Base-by-base conservation (phyloP, 441 rosid genomes). In the Eutrema salsugineum region DNA sequence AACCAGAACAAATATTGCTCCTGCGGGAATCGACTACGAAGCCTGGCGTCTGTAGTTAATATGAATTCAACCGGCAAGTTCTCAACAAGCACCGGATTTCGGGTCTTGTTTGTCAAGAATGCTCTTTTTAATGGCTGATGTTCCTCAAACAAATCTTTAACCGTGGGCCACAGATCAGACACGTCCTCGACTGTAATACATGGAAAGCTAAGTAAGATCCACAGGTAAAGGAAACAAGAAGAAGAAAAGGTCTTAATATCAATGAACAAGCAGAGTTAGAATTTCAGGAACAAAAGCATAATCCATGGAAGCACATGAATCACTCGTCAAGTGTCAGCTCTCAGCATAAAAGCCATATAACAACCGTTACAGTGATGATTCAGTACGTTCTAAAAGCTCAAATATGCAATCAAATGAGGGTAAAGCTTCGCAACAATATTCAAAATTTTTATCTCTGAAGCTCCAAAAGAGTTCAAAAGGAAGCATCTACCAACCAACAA, bases 11-110 rank as follows among this genome's bases (percentile, higher is more conserved):
- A 60, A 22, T 83, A 83, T 33, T 93, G 99, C 76, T 96, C 97
- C 73, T 86, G 97, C 1, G 97, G 97, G 82, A 85, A 93, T 59
- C 99, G 88, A 71, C 98, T 96, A 39, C 98, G 94, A 35, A 96
- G 97, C 62, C 97, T 87, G 3, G 94, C 77, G 81, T 96, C 98
- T 8, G 97, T 96, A 2, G 99, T 96, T 64, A 93, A 75, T 69
- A 96, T 93, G 70, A 83, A 91, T 73, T 93, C 97, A 53, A 94
- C 93, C 10, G 87, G 82, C 72, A 96, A 81, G 65, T 88, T 87
- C 82, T 93, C 94, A 27, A 96, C 89, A 57, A 80, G 73, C 44
- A 96, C 97, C 7, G 88, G 74, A 81, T 96, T 93, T 3, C 96
- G 94, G 10, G 97, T 90, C 87, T 90, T 93, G 88, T 96, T 96